Evolutionary conservation across 139 green algal species (phyloP).

Genomic region (Monoraphidium neglectum): DNA sequence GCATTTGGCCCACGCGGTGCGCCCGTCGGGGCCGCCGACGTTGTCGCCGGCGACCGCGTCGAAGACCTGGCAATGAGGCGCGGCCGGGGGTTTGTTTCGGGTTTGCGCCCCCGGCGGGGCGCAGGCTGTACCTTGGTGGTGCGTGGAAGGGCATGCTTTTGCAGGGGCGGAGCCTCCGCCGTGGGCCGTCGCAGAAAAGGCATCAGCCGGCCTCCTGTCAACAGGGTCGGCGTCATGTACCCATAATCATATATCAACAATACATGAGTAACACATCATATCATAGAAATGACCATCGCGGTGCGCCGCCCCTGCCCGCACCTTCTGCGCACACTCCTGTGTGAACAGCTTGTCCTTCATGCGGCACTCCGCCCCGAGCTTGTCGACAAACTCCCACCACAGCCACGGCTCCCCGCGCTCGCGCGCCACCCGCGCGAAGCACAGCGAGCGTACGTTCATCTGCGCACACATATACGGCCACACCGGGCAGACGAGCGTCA

Average conservation of each 20-base stretch:
- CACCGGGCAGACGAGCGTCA: too few relatives aligned
- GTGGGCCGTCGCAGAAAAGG: too few relatives aligned
- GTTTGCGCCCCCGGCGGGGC: too few relatives aligned
- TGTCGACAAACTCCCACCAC: constrained; percentile 91
- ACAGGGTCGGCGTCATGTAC: too few relatives aligned
- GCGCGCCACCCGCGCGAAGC: constrained; percentile 75
- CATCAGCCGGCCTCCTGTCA: too few relatives aligned
- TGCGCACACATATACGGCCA: constrained; percentile 24
- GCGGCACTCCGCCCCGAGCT: constrained; percentile 71
- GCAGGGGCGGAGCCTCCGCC: too few relatives aligned
- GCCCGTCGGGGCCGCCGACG: constrained; percentile 11
- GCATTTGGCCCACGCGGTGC: constrained; percentile 32
- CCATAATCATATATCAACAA: too few relatives aligned
- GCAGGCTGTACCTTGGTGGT: too few relatives aligned
- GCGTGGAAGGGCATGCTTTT: too few relatives aligned
- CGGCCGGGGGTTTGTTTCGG: too few relatives aligned
- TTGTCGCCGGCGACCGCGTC: constrained; percentile 32
- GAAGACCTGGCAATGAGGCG: constrained; percentile 52
- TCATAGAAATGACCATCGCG: neutral
- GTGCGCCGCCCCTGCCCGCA: constrained; percentile 3
- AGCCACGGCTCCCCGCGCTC: constrained; percentile 57
- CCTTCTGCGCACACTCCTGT: constrained; percentile 70
- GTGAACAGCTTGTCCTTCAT: constrained; percentile 73
- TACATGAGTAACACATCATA: too few relatives aligned
- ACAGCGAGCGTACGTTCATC: constrained; percentile 92